Base-by-base conservation (phyloP, 768 basidiomycete species). In the Podaxis sp. region DNA sequence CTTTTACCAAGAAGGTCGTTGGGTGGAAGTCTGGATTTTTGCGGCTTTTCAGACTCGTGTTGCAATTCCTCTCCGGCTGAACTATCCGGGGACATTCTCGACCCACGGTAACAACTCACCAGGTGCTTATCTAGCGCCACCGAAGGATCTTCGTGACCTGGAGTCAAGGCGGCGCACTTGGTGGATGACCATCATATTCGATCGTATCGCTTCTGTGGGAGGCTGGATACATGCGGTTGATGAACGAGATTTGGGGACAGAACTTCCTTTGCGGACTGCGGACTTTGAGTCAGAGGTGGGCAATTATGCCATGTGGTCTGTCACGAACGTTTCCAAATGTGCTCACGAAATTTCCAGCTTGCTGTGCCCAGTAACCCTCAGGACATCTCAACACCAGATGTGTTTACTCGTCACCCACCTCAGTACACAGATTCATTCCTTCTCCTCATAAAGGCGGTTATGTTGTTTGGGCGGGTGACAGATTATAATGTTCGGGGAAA, bases 1-100 rank as follows among this genome's bases (percentile, higher is more conserved):
- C 74, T 93, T 94, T 67, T 95, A 93, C 70, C 89, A 92, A 61
- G 93, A 94, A 74, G 92, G 93, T 2, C 82, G 91, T 59, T 85
- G 93, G 93, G 92, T 94, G 8, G 93, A 95, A 74, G 89, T 94
- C 3, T 94, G 93, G 93, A 90, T 93, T 44, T 93, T 93, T 74
- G 91, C 93, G 20, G 90, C 85, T 12, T 93, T 93, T 69, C 90
- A 93, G 71, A 91, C 88, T 15, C 83, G 92, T 33, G 90, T 91
- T 20, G 89, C 91, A 26, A 82, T 94, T 17, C 93, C 92, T 4
- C 79, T 95, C 33, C 87, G 92, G 48, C 75, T 93, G 28, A 95
- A 95, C 73, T 92, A 91, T 72, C 92, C 91, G 3, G 92, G 93
- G 38, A 93, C 92, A 17, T 93, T 88, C 69, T 85, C 87, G 5